Evolutionary conservation across 169 alveolate species (phyloP).

Genomic region (Plasmodium vinckei): DNA sequence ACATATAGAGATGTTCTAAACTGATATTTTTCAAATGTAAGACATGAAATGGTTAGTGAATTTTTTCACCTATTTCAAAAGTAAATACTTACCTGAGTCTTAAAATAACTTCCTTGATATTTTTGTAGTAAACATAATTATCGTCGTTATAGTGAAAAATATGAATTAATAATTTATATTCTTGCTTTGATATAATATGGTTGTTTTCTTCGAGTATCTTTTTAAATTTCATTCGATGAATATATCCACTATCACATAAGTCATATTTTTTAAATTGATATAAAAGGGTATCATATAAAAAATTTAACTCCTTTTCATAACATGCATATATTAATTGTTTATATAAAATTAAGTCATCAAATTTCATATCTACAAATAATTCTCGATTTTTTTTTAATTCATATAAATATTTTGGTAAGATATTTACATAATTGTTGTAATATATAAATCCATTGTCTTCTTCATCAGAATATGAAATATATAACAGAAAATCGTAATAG

Average conservation of each 20-base stretch:
- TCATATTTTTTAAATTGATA: slow-evolving; percentile 46
- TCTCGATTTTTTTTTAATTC: slow-evolving; percentile 68
- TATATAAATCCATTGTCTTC: slow-evolving; percentile 61
- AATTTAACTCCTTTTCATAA: slow-evolving; percentile 65
- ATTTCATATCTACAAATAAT: slow-evolving; percentile 11
- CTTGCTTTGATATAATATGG: slow-evolving; percentile 71
- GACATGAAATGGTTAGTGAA: too few relatives aligned
- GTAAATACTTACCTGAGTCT: slow-evolving; percentile 21
- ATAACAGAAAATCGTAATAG: slow-evolving; percentile 63
- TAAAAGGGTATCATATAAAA: slow-evolving; percentile 39
- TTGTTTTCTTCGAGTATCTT: slow-evolving; percentile 28
- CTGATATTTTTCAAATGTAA: too few relatives aligned
- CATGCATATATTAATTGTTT: slow-evolving; percentile 69
- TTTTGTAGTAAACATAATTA: slow-evolving; percentile 56
- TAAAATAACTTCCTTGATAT: slow-evolving; percentile 39
- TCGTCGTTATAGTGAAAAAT: slow-evolving; percentile 61
- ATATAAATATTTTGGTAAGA: slow-evolving; percentile 42
- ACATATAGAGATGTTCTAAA: too few relatives aligned
- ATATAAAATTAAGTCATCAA: slow-evolving; percentile 33
- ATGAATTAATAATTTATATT: slow-evolving; percentile 47
- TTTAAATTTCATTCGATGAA: slow-evolving; percentile 42
- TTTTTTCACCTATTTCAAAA: slow-evolving; percentile 15
- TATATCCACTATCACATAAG: slow-evolving; percentile 60
- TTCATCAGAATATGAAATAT: slow-evolving; percentile 60
- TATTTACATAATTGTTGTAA: slow-evolving; percentile 41